Evolutionary conservation across 768 basidiomycete species (phyloP), one percentile per base, ranked within the genome.

Genomic region (Tricholoma bakamatsutake): DNA sequence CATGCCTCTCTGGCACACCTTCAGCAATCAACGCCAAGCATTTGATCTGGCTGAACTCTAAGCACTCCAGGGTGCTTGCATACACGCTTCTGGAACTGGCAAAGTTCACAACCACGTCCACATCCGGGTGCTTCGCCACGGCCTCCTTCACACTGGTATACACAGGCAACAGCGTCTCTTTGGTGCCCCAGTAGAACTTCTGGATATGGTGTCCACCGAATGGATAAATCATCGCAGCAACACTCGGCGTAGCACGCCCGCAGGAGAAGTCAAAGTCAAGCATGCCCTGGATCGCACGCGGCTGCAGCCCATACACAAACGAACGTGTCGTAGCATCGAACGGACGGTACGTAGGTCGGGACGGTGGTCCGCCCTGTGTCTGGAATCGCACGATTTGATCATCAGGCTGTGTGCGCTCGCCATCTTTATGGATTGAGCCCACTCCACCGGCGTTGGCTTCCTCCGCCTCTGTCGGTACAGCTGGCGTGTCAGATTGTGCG

Each of bases 101-200:
- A 71, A 99, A 99, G 88, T 98, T 99, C 69, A 98, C 96, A 31
- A 98, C 87, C 53, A 96, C 93, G 67, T 98, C 96, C 57, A 90
- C 95, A 64, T 99, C 96, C 28, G 89, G 82, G 76, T 98, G 96
- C 79, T 98, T 99, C 73, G 83, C 80, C 61, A 88, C 84, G 12
- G 96, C 96, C 67, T 98, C 96, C 53, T 83, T 83, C 62, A 97
- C 80, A 54, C 84, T 84, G 17, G 95, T 96, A 79, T 97, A 99
- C 42, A 99, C 96, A 50, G 97, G 97, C 37, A 99, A 85, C 48
- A 99, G 87, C 3, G 96, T 96, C 80, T 98, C 97, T 78, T 92
- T 93, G 39, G 97, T 98, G 54, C 97, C 97, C 97, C 97, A 98
- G 82, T 99, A 98, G 84, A 99, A 98, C 79, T 99, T 99, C 77